Evolutionary conservation across 2,329 filamentous ascomycete genomes (phyloP).

Genomic region (Colletotrichum karsti): DNA sequence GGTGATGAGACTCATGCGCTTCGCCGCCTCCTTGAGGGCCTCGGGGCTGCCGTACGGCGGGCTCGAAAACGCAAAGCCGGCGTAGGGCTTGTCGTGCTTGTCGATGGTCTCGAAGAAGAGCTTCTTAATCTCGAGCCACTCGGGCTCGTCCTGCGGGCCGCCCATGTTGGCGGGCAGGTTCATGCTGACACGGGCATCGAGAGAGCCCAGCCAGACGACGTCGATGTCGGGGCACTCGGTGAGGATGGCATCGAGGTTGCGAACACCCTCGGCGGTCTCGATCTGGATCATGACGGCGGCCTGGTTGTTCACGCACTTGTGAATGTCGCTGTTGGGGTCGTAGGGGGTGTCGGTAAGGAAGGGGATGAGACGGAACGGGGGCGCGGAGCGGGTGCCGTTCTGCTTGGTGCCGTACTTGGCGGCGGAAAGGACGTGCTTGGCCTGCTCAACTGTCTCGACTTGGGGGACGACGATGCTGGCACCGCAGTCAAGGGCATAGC

Average conservation of each 20-base stretch:
- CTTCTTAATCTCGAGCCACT: conserved; percentile 48
- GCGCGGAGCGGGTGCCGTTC: conserved; percentile 53
- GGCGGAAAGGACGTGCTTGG: conserved; percentile 49
- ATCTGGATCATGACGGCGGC: conserved; percentile 59
- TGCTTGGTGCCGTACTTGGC: conserved; percentile 52
- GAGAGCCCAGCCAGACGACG: conserved; percentile 53
- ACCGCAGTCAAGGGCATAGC: conserved; percentile 56
- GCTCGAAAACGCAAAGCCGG: conserved; percentile 39
- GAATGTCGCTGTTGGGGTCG: conserved; percentile 42
- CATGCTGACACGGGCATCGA: conserved; percentile 55
- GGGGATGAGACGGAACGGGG: conserved; percentile 50
- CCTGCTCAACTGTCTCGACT: conserved; percentile 55
- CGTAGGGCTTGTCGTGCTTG: conserved; percentile 55
- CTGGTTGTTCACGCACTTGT: conserved; percentile 52
- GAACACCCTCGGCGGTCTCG: conserved; percentile 49
- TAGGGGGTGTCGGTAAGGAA: conserved; percentile 47
- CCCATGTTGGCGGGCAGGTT: conserved; percentile 43
- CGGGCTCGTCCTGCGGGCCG: conserved; percentile 42
- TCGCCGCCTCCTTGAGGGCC: conserved; percentile 32
- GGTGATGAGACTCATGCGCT: conserved; percentile 36
- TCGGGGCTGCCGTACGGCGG: conserved; percentile 36
- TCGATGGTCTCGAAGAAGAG: conserved; percentile 47
- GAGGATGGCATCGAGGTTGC: conserved; percentile 59
- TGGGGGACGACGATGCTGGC: conserved; percentile 57
- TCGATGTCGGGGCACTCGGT: conserved; percentile 55